Conservation (phyloP, 805 yeast genomes). For the Candida pseudoglaebosa region DNA sequence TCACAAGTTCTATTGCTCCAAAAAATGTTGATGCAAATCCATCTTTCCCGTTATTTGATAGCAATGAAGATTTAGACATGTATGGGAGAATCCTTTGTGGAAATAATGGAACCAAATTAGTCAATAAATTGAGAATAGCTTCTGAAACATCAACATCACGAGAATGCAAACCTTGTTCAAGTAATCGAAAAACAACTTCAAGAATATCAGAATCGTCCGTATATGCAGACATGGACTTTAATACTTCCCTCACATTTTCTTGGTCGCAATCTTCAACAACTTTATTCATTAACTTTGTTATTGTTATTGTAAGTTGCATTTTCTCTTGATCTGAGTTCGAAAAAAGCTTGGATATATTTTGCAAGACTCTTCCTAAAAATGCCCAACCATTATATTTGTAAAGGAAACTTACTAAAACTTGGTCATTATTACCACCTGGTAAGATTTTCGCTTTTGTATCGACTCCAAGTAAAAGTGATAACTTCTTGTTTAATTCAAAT, state of each 20-base stretch:
- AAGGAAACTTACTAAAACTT: constrained; percentile 57
- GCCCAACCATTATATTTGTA: constrained; percentile 86
- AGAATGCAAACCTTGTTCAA: constrained; percentile 63
- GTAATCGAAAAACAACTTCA: constrained; percentile 59
- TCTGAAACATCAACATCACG: constrained; percentile 46
- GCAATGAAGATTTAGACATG: constrained; percentile 59
- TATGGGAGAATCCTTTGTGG: constrained; percentile 79
- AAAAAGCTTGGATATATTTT: constrained; percentile 48
- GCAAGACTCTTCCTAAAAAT: constrained; percentile 70
- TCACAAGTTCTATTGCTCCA: constrained; percentile 69
- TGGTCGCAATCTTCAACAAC: constrained; percentile 39
- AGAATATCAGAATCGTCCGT: constrained; percentile 55
- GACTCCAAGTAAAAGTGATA: constrained; percentile 38
- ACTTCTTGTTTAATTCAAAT: constrained; percentile 43
- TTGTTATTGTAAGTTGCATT: constrained; percentile 39
- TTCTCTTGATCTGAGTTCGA: constrained; percentile 35
- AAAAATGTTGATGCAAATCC: constrained; percentile 60
- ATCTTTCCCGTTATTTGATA: constrained; percentile 57
- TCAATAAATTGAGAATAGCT: constrained; percentile 47
- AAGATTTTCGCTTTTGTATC: constrained; percentile 72
- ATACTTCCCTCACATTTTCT: constrained; percentile 21
- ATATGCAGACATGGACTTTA: constrained; percentile 43
- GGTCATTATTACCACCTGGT: constrained; percentile 38
- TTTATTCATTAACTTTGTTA: constrained; percentile 48
- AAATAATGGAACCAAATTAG: constrained; percentile 42